Base-by-base conservation (phyloP, 257 asterid genomes). In the Oldenlandia corymbosa region DNA sequence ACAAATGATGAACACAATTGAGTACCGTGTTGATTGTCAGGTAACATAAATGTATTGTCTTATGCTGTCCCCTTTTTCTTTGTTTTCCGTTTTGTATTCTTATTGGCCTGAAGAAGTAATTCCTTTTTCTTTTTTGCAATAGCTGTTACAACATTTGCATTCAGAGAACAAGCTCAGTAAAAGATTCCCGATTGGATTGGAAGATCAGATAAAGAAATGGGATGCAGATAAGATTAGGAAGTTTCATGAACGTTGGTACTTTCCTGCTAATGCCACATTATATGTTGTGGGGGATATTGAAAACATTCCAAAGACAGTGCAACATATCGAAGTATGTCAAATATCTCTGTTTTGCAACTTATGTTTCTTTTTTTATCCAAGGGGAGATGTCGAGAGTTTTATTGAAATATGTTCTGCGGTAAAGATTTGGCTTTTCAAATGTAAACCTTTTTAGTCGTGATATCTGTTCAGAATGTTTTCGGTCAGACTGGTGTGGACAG, bases 11-110 rank as follows among this genome's bases (percentile, higher is more conserved):
- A 93, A 93, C 79, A 93, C 99, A 42, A 93, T 93, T 65, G 99
- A 93, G 82, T 93, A 93, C 76, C 99, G 99, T 46, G 99, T 93
- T 65, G 99, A 93, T 84, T 93, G 99, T 73, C 99, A 93, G 96
- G 99, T 93, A 82, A 65, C 60, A 60, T 28, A 74, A 43, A 46
- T 73, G 50, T 65, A 69, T 48, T 39, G 60, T 26, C 20, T 26
- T 61, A 24, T 60, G 55, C 71, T 70, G 24, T 58, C 16, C 57
- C 31, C 39, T 10, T 16, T 61, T 56, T 61, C 50, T 26, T 11
- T n/a, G n/a, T n/a, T n/a, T n/a, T n/a, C n/a, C n/a, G n/a, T n/a
- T 48, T 61, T 62, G 18, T 56, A 61, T 68, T 62, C 48, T 65
- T 41, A 16, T 34, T 45, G 52, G 31, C 49, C 43, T 27, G 61